These are phyloP conservation scores for Pseudocercospora vitis DNA, from an alignment of 2,329 filamentous ascomycete genomes.

Conservation along the genomic window DNA sequence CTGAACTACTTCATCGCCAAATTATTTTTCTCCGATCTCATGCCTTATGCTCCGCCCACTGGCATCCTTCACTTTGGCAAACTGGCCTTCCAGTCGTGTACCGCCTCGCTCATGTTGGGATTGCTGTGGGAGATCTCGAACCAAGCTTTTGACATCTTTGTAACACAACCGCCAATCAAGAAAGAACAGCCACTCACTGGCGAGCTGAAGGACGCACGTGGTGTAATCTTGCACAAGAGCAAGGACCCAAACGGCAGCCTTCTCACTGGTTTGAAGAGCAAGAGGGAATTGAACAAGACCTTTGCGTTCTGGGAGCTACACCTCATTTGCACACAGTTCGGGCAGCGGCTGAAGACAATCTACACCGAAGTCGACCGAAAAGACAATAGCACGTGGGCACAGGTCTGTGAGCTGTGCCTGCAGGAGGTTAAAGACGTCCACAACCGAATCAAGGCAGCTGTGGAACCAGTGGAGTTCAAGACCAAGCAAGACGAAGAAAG, in stretches of 20 bases:
- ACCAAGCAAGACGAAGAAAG: conserved; percentile 23
- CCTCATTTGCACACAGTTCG: conserved; percentile 72
- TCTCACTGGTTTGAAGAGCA: conserved; percentile 77
- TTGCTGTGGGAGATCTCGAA: conserved; percentile 77
- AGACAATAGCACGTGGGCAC: conserved; percentile 77
- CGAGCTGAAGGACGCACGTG: conserved; percentile 62
- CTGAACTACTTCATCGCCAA: conserved; percentile 70
- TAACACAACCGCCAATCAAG: conserved; percentile 79
- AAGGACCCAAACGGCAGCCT: conserved; percentile 84
- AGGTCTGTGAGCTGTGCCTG: conserved; percentile 70
- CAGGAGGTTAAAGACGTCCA: conserved; percentile 67
- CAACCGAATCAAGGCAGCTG: conserved; percentile 60
- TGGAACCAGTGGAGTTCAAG: conserved; percentile 22
- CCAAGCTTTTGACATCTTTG: conserved; percentile 73
- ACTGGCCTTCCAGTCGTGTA: conserved; percentile 28
- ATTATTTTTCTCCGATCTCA: conserved; percentile 69
- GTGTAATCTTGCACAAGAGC: conserved; percentile 31
- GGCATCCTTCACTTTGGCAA: conserved; percentile 46
- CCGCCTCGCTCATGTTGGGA: conserved; percentile 67
- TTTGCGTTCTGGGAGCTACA: conserved; percentile 92
- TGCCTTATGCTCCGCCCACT: conserved; percentile 62
- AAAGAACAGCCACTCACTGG: conserved; percentile 78
- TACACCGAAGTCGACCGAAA: conserved; percentile 82
- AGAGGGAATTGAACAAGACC: conserved; percentile 74
- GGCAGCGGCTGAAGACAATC: conserved; percentile 74